These are phyloP conservation scores for Coriolopsis trogii DNA, from an alignment of 1,284 basidiomycete genomes.

Conservation along the genomic window DNA sequence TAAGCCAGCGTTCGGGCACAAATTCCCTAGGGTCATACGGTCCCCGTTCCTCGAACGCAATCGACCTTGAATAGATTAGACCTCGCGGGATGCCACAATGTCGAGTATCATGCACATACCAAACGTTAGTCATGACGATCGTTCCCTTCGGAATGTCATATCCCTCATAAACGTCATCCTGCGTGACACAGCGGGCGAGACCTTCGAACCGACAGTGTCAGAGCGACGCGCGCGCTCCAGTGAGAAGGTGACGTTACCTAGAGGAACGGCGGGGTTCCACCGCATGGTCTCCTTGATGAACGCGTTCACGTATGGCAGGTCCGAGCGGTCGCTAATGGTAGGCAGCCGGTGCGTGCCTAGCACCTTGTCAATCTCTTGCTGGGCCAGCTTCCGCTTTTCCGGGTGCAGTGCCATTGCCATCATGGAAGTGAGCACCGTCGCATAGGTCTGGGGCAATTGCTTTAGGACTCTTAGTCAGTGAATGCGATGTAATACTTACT, in stretches of 20 bases:
- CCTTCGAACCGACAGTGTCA: conserved; percentile 10
- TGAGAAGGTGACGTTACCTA: conserved; percentile 4
- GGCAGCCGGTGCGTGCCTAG: conserved; percentile 36
- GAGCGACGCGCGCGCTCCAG: not conserved
- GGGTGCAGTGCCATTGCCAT: conserved; percentile 32
- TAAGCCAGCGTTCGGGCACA: conserved; percentile 29
- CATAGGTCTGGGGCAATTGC: conserved; percentile 9
- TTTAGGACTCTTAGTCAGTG: not conserved
- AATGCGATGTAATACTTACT: not conserved
- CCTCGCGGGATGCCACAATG: not conserved
- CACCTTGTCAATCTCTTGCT: conserved; percentile 40
- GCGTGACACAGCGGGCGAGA: conserved; percentile 13
- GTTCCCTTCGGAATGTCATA: conserved; percentile 23
- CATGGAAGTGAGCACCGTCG: conserved; percentile 26
- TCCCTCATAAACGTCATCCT: conserved; percentile 24
- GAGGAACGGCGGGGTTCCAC: conserved; percentile 30
- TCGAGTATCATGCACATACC: conserved; percentile 1
- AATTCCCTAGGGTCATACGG: conserved; percentile 29
- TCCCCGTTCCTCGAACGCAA: conserved; percentile 25
- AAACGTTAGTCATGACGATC: conserved; percentile 22
- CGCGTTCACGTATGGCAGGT: conserved; percentile 34
- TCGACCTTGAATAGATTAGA: conserved; percentile 13
- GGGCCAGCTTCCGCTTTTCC: conserved; percentile 35
- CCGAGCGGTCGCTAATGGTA: conserved; percentile 28
- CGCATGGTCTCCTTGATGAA: conserved; percentile 37